These are phyloP conservation scores for Acorus calamus DNA, from an alignment of 106 monocot species.

Conservation along the genomic window DNA sequence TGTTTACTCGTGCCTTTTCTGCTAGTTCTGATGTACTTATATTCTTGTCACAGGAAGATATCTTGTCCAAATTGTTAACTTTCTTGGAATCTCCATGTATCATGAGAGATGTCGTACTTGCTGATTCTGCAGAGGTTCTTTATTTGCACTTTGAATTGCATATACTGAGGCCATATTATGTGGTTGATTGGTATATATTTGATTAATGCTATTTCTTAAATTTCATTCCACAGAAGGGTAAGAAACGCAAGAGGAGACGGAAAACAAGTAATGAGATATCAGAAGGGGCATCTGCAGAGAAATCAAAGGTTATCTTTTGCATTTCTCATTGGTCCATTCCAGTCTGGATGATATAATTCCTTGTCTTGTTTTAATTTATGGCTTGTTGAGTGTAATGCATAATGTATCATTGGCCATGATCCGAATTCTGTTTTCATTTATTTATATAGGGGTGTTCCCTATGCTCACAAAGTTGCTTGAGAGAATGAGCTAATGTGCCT, in stretches of 20 bases:
- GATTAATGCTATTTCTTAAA: not conserved
- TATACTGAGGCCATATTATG: not conserved
- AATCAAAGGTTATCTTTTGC: constrained; percentile 15
- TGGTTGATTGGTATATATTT: not conserved
- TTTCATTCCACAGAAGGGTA: constrained; percentile 23
- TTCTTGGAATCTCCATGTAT: constrained; percentile 73
- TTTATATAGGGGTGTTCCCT: too few species aligned
- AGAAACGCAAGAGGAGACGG: constrained; percentile 34
- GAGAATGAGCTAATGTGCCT: too few species aligned
- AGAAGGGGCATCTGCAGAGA: constrained; percentile 24
- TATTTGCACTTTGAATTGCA: not conserved
- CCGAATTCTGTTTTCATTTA: too few species aligned
- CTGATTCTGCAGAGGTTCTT: constrained; percentile 40
- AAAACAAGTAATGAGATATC: constrained; percentile 19
- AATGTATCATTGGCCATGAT: too few species aligned
- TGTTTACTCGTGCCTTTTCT: not conserved
- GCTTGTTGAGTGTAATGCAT: too few species aligned
- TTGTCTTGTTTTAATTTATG: too few species aligned
- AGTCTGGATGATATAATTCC: too few species aligned
- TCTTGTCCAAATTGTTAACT: constrained; percentile 48
- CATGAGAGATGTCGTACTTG: constrained; percentile 74
- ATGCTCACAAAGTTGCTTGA: too few species aligned
- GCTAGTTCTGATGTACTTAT: not conserved
- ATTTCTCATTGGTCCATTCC: too few species aligned
- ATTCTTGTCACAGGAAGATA: constrained; percentile 50